These are phyloP conservation scores for Oryza meridionalis DNA, from an alignment of 176 grass and related monocot species.

Conservation along the genomic window DNA sequence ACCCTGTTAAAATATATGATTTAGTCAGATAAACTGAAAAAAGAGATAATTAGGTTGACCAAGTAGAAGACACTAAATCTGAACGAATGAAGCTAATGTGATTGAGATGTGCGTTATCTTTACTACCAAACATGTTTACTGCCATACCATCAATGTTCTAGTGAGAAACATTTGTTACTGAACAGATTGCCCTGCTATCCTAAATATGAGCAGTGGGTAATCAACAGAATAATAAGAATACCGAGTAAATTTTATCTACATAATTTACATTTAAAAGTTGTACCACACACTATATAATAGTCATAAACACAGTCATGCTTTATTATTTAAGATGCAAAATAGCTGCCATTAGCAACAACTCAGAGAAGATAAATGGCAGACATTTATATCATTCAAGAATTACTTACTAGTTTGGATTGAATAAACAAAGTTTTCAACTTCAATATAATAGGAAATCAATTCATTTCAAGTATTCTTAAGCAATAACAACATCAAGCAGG, in stretches of 20 bases:
- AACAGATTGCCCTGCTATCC: slow-evolving; percentile 10
- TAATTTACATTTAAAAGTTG: not conserved
- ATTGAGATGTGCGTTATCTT: slow-evolving; percentile 16
- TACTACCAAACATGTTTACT: not conserved
- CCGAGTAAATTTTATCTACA: slow-evolving; percentile 10
- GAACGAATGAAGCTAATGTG: slow-evolving; percentile 3
- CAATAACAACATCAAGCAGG: slow-evolving; percentile 26
- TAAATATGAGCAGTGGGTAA: not conserved
- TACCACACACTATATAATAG: slow-evolving; percentile 9
- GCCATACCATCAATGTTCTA: not conserved
- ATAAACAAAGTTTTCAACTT: slow-evolving; percentile 20
- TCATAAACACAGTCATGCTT: not conserved
- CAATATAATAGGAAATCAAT: slow-evolving; percentile 9
- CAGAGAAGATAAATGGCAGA: not conserved
- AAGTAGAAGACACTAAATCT: slow-evolving; percentile 17
- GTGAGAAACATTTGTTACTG: slow-evolving; percentile 20
- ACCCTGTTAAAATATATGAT: slow-evolving; percentile 60
- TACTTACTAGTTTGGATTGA: not conserved
- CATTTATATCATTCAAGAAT: not conserved
- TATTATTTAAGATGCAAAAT: not conserved
- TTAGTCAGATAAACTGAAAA: slow-evolving; percentile 17
- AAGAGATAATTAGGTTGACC: not conserved
- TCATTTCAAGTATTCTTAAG: slow-evolving; percentile 26
- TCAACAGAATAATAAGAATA: not conserved
- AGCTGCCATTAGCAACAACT: not conserved